Conservation (phyloP, 2,329 filamentous ascomycete species). For the Colletotrichum tropicicola region DNA sequence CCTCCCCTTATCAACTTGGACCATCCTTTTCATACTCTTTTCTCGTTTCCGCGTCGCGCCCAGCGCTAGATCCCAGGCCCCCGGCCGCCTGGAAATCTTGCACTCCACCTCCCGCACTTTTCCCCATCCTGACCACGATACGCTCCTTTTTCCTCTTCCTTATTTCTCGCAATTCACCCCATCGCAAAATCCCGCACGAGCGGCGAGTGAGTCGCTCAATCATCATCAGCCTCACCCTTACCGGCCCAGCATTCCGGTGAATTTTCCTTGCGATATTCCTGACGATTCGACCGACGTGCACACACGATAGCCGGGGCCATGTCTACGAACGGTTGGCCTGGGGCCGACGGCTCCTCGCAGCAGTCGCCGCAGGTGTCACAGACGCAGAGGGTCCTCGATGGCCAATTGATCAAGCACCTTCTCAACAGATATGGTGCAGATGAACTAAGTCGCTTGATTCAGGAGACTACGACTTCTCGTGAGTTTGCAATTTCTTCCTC, state of each 20-base stretch:
- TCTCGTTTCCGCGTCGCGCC: slow-evolving; percentile 19
- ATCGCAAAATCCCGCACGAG: background rate
- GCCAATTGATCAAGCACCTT: slow-evolving; percentile 45
- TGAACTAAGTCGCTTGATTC: slow-evolving; percentile 42
- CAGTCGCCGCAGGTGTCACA: slow-evolving; percentile 24
- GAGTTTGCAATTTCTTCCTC: slow-evolving; percentile 32
- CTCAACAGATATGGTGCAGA: slow-evolving; percentile 43
- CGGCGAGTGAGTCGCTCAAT: background rate
- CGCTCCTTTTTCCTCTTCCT: slow-evolving; percentile 20
- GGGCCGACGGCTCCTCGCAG: slow-evolving; percentile 40
- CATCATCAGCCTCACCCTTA: background rate
- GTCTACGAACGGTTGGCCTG: slow-evolving; percentile 41
- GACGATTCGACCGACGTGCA: background rate
- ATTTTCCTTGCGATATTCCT: background rate
- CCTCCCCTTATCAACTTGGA: slow-evolving; percentile 6
- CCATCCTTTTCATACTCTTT: background rate
- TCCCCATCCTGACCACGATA: slow-evolving; percentile 18
- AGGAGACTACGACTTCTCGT: slow-evolving; percentile 41
- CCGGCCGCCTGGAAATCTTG: slow-evolving; percentile 26
- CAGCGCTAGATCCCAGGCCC: slow-evolving; percentile 29
- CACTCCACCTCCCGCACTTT: slow-evolving; percentile 19
- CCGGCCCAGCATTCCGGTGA: background rate
- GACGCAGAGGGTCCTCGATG: slow-evolving; percentile 37
- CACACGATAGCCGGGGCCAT: slow-evolving; percentile 19
- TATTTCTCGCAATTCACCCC: slow-evolving; percentile 4